These are phyloP conservation scores for Nasturtium officinale DNA, from an alignment of 345 rosid genomes.

Conservation along the genomic window DNA sequence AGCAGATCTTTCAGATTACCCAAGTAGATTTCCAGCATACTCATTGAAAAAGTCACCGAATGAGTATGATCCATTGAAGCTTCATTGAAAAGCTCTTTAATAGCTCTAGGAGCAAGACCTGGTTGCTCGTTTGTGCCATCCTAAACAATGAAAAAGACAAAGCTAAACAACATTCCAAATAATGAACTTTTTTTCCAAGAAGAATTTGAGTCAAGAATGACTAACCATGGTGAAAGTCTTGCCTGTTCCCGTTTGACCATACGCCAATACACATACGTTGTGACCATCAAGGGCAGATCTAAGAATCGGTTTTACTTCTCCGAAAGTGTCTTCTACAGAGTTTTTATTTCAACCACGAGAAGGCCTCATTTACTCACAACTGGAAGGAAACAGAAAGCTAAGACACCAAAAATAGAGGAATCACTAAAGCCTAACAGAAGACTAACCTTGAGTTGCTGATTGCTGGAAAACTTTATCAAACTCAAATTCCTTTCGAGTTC, in stretches of 20 bases:
- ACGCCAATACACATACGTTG: constrained; percentile 87
- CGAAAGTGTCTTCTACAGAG: constrained; percentile 72
- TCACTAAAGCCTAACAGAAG: constrained; percentile 30
- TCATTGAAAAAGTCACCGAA: constrained; percentile 67
- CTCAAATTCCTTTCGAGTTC: constrained; percentile 65
- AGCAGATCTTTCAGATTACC: constrained; percentile 79
- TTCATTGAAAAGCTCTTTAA: constrained; percentile 63
- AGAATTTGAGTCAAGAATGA: constrained; percentile 15
- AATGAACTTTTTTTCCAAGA: not conserved
- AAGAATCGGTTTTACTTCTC: constrained; percentile 77
- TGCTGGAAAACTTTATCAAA: constrained; percentile 75
- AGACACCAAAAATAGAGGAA: constrained; percentile 16
- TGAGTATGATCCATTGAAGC: constrained; percentile 51
- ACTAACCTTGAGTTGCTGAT: constrained; percentile 78
- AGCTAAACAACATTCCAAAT: not conserved
- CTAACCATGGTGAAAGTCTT: constrained; percentile 93
- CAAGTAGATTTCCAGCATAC: constrained; percentile 97
- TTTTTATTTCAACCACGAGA: constrained; percentile 46
- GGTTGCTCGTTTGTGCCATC: constrained; percentile 73
- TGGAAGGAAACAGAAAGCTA: constrained; percentile 43
- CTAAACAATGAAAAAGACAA: constrained; percentile 42
- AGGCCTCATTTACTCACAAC: constrained; percentile 46
- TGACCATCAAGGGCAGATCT: constrained; percentile 93
- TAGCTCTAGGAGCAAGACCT: constrained; percentile 77
- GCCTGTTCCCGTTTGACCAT: constrained; percentile 95